These are phyloP conservation scores for Lotus japonicus DNA, from an alignment of 306 rosid species.

Conservation along the genomic window DNA sequence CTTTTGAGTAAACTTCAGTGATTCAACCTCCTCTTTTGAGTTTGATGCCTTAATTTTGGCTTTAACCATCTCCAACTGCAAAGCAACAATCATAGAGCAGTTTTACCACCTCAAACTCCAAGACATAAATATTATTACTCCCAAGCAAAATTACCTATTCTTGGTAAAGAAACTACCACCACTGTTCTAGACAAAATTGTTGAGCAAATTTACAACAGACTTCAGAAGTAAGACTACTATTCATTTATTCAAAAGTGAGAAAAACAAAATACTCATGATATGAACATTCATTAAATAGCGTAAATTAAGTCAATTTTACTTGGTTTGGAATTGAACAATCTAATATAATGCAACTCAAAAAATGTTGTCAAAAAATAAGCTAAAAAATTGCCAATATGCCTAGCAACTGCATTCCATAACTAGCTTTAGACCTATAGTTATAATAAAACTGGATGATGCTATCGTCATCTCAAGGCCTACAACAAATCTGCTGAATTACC, in stretches of 20 bases:
- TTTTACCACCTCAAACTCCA: slow-evolving; percentile 6
- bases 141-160: background rate
- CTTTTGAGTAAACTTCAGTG: slow-evolving; percentile 72
- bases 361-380: background rate
- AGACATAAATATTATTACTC: background rate
- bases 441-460: slow-evolving; percentile 9
- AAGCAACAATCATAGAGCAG: slow-evolving; percentile 10
- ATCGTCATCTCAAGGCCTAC: slow-evolving; percentile 1
- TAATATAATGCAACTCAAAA: background rate
- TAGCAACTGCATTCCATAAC: slow-evolving; percentile 11
- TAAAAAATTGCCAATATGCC: background rate
- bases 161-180: background rate
- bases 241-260: background rate
- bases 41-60: slow-evolving; percentile 59
- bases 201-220: background rate
- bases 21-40: slow-evolving; percentile 65
- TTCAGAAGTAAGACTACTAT: background rate
- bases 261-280: background rate
- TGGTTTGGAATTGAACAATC: background rate
- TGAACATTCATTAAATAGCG: slow-evolving; percentile 1
- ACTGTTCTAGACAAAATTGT: background rate
- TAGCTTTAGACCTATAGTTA: background rate
- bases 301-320: slow-evolving; percentile 3
- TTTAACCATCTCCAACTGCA: slow-evolving; percentile 77
- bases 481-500: slow-evolving; percentile 40